These are phyloP conservation scores for Phaeotremella skinneri DNA, from an alignment of 768 basidiomycete species.

Conservation along the genomic window DNA sequence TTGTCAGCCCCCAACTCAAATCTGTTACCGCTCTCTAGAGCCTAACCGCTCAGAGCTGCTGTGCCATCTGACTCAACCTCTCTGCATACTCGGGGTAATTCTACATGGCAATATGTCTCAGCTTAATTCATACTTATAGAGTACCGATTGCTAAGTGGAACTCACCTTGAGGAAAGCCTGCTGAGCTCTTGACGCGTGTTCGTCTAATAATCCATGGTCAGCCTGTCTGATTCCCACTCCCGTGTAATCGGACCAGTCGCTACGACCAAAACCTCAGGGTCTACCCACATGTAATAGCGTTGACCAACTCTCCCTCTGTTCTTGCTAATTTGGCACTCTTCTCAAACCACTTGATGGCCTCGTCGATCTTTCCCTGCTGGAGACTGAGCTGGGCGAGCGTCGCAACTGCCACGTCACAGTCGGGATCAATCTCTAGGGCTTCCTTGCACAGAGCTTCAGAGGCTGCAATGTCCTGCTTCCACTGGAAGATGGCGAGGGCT, in stretches of 20 bases:
- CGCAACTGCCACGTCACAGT: constrained; percentile 94
- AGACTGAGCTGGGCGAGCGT: constrained; percentile 89
- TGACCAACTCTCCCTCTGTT: constrained; percentile 78
- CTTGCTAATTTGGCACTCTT: constrained; percentile 79
- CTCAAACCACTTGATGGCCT: constrained; percentile 82
- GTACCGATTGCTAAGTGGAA: neutral
- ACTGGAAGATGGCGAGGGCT: constrained; percentile 92
- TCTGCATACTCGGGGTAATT: constrained; percentile 77
- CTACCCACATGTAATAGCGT: constrained; percentile 54
- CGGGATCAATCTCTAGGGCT: constrained; percentile 81
- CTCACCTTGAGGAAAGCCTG: constrained; percentile 66
- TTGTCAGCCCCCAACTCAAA: neutral
- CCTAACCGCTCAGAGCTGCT: constrained; percentile 23
- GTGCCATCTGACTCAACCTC: constrained; percentile 51
- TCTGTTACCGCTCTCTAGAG: neutral
- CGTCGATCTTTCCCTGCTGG: constrained; percentile 83
- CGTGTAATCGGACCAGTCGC: constrained; percentile 44
- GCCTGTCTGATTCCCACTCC: constrained; percentile 3
- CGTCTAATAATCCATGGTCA: constrained; percentile 27
- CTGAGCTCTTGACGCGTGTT: constrained; percentile 77
- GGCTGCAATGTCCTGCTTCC: constrained; percentile 74
- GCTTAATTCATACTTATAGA: neutral
- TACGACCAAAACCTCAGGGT: constrained; percentile 75
- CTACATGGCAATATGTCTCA: neutral
- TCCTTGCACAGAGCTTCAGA: constrained; percentile 73